A percentile compares a stretch with the other conserved stretches of the same genome.
Conservation (phyloP, 352 stramenopile species). For the Nothophytophthora sp. region DNA sequence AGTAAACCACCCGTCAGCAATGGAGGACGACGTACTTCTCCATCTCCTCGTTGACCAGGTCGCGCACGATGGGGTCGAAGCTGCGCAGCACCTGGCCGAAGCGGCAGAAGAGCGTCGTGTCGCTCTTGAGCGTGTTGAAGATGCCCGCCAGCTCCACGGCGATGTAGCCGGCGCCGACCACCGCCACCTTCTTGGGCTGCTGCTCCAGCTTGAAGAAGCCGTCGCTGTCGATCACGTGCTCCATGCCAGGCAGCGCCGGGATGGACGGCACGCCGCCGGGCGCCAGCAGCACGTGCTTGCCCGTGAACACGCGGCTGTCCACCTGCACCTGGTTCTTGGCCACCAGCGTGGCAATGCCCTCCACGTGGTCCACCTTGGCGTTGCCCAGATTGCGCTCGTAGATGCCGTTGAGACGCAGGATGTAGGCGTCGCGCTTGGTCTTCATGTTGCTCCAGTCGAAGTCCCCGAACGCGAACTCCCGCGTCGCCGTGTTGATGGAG, state of each 20-base stretch:
- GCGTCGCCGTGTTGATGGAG: conserved; percentile 49
- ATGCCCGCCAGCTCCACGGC: conserved; percentile 96
- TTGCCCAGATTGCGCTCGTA: conserved; percentile 95
- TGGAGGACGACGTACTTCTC: too few species aligned
- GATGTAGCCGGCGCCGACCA: conserved; percentile 98
- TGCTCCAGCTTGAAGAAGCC: conserved; percentile 97
- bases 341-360: conserved; percentile 90
- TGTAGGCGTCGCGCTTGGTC: conserved; percentile 93
- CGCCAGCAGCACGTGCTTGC: conserved; percentile 96
- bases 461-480: conserved; percentile 56
- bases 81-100: conserved; percentile 83
- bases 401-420: conserved; percentile 96
- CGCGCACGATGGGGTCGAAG: conserved; percentile 91
- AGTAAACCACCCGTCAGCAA: too few species aligned
- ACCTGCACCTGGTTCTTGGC: conserved; percentile 83
- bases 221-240: conserved; percentile 96
- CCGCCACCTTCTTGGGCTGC: conserved; percentile 90
- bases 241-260: conserved; percentile 83
- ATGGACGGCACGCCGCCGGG: conserved; percentile 90
- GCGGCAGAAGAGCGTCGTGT: conserved; percentile 92
- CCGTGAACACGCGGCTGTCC: conserved; percentile 66
- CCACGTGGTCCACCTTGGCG: conserved; percentile 86
- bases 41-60: conserved; percentile 78
- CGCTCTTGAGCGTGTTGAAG: conserved; percentile 92
- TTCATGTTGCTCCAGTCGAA: conserved; percentile 95